Base-by-base conservation (phyloP, 805 yeast species). In the Grigorovia yakushimaensis region DNA sequence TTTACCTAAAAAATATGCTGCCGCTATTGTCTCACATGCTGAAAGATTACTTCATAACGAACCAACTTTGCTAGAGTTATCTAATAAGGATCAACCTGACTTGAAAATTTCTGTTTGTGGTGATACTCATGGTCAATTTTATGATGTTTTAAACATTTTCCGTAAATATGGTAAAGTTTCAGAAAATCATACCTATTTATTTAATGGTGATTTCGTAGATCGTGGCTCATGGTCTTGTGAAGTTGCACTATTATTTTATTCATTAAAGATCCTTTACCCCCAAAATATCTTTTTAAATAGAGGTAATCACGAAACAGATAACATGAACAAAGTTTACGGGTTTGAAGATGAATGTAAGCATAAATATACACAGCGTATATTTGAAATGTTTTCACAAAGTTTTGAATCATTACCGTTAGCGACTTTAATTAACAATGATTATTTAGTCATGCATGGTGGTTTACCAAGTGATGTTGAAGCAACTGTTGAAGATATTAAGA, bases 171-270 rank as follows among this genome's bases (percentile, higher is more conserved):
- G 98, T 15, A 67, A 72, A 55, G 94, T 91, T 0, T 70, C 73
- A 2, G 42, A 50, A 9, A 46, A 55, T 1, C 97, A 89, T 62
- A 73, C 80, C 4, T 93, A 86, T 61, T 67, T 93, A 43, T 91
- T 93, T 71, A 93, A 93, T 60, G 98, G 98, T 41, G 98, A 93
- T 67, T 91, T 93, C 67, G 98, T 93, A 4, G 98, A 93, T 64
- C 76, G 98, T 60, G 98, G 98, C 5, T 85, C 95, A 17, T 91
- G 98, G 98, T 88, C 97, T 4, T 86, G 95, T 61, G 98, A 93
- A 63, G 95, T 93, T 42, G 96, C 96, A 1, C 68, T 93, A 42
- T 71, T 84, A 27, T 73, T 87, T 40, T 88, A 85, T 63, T 73
- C 82, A 11, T 75, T 86, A 65, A 93, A 93, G 67, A 71, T 88